Conservation (phyloP, 768 basidiomycete genomes). For the Suillus luteus region DNA sequence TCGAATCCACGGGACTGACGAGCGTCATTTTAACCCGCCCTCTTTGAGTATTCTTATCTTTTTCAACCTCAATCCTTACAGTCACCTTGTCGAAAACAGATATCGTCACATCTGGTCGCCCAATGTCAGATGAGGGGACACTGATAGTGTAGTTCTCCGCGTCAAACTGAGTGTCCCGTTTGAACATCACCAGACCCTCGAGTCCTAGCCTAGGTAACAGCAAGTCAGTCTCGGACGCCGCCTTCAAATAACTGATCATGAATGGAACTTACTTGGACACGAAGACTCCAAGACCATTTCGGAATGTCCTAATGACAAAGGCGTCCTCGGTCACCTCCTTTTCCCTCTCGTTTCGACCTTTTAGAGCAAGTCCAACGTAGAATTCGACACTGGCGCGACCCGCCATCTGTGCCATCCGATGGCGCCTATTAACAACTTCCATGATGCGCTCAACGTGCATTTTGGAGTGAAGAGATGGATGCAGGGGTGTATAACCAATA, state of each 20-base stretch:
- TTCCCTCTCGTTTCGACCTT: slow-evolving; percentile 55
- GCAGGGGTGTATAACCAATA: slow-evolving; percentile 80
- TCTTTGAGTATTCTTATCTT: slow-evolving; percentile 90
- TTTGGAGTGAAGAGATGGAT: slow-evolving; percentile 87
- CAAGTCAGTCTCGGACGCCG: not conserved
- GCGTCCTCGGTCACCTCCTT: slow-evolving; percentile 72
- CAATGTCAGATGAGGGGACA: slow-evolving; percentile 47
- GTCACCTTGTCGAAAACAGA: slow-evolving; percentile 92
- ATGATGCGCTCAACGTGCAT: slow-evolving; percentile 83
- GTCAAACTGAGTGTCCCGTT: slow-evolving; percentile 85
- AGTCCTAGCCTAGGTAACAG: slow-evolving; percentile 72
- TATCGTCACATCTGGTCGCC: slow-evolving; percentile 51
- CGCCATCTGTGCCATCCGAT: slow-evolving; percentile 98
- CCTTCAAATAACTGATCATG: not conserved
- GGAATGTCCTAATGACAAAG: slow-evolving; percentile 91
- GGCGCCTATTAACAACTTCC: slow-evolving; percentile 85
- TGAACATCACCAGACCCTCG: slow-evolving; percentile 94
- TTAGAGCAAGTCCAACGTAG: slow-evolving; percentile 91
- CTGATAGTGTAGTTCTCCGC: slow-evolving; percentile 87
- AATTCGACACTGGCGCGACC: slow-evolving; percentile 96
- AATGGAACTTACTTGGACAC: slow-evolving; percentile 75
- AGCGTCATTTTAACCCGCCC: slow-evolving; percentile 87
- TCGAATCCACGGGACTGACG: slow-evolving; percentile 63
- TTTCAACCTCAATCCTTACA: slow-evolving; percentile 91
- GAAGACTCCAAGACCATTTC: slow-evolving; percentile 96